phyloP scores from a whole-genome alignment of 139 green algal species.

The Tetradesmus lagerheimii region DNA sequence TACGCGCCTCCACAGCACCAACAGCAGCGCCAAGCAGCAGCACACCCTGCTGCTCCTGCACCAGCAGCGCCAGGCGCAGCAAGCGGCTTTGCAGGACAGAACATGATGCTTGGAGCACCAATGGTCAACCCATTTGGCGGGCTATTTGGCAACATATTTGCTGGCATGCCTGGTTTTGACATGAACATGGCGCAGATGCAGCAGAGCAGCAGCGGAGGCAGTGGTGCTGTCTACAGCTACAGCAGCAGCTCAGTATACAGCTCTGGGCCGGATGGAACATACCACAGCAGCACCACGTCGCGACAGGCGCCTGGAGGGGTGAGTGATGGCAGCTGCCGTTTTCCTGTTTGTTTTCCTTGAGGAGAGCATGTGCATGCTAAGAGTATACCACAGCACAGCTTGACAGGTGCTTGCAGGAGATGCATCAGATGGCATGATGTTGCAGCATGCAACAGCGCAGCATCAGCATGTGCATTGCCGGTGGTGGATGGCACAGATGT shows the following conservation, averaged over 20 bases:
- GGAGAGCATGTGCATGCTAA: background rate
- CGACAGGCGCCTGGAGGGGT: slow-evolving; percentile 60
- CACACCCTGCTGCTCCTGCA: background rate
- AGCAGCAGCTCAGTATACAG: slow-evolving; percentile 51
- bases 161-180: background rate
- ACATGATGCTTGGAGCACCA: background rate
- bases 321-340: background rate
- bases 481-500: background rate
- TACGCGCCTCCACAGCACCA: background rate
- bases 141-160: slow-evolving; percentile 35
- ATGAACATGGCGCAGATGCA: slow-evolving; percentile 30
- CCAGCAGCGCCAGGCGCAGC: background rate
- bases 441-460: background rate
- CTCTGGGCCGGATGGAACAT: slow-evolving; percentile 49
- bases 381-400: background rate
- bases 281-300: slow-evolving; percentile 50
- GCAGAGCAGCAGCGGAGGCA: background rate
- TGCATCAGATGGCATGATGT: background rate
- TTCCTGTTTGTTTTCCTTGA: too few species aligned
- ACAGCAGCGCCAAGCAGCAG: background rate
- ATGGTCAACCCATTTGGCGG: slow-evolving; percentile 44
- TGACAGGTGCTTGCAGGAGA: background rate
- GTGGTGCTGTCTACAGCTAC: slow-evolving; percentile 51
- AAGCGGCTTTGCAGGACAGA: background rate
- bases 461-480: background rate